phyloP scores from a whole-genome alignment of 768 basidiomycete species.

The Tulasnella sp. region DNA sequence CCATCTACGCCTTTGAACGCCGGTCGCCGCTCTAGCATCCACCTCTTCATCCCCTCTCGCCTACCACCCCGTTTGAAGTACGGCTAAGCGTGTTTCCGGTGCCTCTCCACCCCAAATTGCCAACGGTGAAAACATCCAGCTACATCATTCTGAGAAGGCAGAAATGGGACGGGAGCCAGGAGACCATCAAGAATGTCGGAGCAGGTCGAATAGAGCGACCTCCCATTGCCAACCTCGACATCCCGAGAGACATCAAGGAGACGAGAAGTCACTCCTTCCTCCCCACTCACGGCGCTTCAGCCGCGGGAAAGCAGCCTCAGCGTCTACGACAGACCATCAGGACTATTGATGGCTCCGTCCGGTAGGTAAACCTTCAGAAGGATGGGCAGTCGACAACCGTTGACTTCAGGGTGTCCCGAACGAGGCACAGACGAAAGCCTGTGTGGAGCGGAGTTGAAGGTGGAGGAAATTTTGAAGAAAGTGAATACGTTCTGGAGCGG shows the following conservation, averaged over 20 bases:
- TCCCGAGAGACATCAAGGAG: neutral
- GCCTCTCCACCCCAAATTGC: neutral
- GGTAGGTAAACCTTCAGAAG: neutral
- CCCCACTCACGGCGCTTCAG: neutral
- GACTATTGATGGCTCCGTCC: neutral
- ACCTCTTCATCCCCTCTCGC: neutral
- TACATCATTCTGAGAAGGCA: neutral
- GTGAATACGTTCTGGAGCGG: neutral
- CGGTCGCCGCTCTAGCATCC: neutral
- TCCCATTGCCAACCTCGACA: neutral
- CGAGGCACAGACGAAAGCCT: conserved; percentile 13
- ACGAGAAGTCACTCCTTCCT: neutral
- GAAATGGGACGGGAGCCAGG: neutral
- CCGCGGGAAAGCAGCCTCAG: neutral
- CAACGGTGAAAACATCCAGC: neutral
- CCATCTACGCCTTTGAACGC: conserved; percentile 4
- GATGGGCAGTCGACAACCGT: neutral
- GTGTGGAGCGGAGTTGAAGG: neutral
- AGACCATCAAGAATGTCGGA: neutral
- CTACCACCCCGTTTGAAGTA: neutral
- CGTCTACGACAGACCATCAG: neutral
- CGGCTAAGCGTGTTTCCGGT: neutral
- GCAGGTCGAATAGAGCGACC: neutral
- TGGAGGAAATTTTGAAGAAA: neutral
- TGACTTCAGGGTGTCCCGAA: conserved; percentile 2